phyloP scores from a whole-genome alignment of 2,329 filamentous ascomycete genomes.

The Thyridium curvatum region DNA sequence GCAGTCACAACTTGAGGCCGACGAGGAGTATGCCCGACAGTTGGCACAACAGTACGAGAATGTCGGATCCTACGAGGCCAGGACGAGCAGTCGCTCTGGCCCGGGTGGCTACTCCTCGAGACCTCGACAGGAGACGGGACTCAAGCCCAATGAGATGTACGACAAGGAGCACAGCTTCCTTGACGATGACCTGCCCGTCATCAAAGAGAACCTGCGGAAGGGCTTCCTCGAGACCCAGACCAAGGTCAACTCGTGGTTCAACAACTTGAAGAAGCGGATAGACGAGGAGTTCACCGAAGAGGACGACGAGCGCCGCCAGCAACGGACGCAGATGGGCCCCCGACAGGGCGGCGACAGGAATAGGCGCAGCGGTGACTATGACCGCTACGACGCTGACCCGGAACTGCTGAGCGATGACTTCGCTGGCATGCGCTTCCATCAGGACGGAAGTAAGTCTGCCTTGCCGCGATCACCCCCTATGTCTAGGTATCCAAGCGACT shows the following conservation, averaged over 20 bases:
- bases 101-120: constrained; percentile 6
- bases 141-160: constrained; percentile 49
- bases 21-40: constrained; percentile 85
- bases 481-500: no score
- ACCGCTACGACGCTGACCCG: constrained; percentile 91
- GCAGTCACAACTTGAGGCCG: constrained; percentile 78
- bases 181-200: constrained; percentile 91
- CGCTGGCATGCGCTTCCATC: constrained; percentile 57
- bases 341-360: constrained; percentile 40
- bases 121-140: constrained; percentile 37
- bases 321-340: constrained; percentile 35
- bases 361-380: constrained; percentile 77
- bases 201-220: constrained; percentile 87
- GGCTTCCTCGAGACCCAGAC: constrained; percentile 92
- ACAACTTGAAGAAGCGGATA: constrained; percentile 83
- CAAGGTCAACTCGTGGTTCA: constrained; percentile 91
- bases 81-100: constrained; percentile 40
- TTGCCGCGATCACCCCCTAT: background rate
- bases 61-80: constrained; percentile 49
- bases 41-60: constrained; percentile 85
- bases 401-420: constrained; percentile 89
- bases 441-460: constrained; percentile 51
- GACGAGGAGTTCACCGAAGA: constrained; percentile 81
- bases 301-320: constrained; percentile 42
- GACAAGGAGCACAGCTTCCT: constrained; percentile 84